phyloP scores from a whole-genome alignment of 768 basidiomycete species.

The Leccinum pellstonianum region DNA sequence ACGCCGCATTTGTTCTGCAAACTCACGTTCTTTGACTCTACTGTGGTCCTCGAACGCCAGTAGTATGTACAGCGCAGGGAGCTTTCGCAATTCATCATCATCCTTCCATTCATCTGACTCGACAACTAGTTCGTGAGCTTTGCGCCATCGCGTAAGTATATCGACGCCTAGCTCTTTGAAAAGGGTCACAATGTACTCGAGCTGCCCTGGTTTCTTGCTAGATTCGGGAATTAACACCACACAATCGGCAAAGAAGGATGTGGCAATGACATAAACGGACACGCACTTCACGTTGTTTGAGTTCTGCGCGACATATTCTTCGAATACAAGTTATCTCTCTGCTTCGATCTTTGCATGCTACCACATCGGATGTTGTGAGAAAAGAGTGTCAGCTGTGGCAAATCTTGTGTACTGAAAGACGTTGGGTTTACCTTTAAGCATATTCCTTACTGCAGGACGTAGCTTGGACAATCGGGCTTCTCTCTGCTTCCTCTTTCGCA shows the following conservation, averaged over 20 bases:
- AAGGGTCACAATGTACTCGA: constrained; percentile 74
- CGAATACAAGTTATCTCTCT: constrained; percentile 85
- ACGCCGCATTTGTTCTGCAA: constrained; percentile 81
- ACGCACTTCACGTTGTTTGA: constrained; percentile 86
- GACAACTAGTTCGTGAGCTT: constrained; percentile 72
- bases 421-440: constrained; percentile 83
- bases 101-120: constrained; percentile 77
- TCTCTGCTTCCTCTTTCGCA: constrained; percentile 80
- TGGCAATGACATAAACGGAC: not conserved
- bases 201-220: constrained; percentile 80
- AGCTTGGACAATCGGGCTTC: constrained; percentile 81
- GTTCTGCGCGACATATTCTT: constrained; percentile 80
- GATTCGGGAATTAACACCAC: constrained; percentile 5
- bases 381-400: constrained; percentile 81
- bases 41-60: constrained; percentile 94
- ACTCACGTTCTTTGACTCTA: constrained; percentile 84
- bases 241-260: constrained; percentile 4
- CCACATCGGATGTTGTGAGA: constrained; percentile 89
- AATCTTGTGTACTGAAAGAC: constrained; percentile 94
- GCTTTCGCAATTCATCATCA: constrained; percentile 73
- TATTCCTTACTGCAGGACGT: constrained; percentile 81
- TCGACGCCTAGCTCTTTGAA: constrained; percentile 89
- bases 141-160: constrained; percentile 91
- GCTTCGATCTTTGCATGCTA: constrained; percentile 80
- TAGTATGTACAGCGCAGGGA: constrained; percentile 90